Conservation (phyloP, 345 rosid species). For the Brassica carinata region DNA sequence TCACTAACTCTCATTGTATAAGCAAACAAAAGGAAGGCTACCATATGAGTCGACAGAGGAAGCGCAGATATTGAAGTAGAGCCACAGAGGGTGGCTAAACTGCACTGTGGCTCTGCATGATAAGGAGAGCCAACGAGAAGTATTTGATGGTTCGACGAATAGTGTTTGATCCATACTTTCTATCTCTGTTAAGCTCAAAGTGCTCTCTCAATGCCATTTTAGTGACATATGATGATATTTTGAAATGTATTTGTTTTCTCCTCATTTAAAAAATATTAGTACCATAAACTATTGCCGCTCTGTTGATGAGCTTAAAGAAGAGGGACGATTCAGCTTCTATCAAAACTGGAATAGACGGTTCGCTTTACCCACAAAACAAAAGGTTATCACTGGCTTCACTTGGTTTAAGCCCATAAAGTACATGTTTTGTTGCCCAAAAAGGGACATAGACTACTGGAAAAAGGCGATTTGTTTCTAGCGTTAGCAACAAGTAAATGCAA, state of each 20-base stretch:
- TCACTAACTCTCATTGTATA: not conserved
- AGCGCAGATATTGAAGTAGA: constrained; percentile 56
- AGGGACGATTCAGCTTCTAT: no score
- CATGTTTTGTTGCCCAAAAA: not conserved
- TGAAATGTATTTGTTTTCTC: not conserved
- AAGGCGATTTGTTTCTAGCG: no score
- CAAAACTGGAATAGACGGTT: no score
- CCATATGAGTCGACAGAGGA: constrained; percentile 58
- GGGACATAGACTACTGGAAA: no score
- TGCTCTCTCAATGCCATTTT: no score
- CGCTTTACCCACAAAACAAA: no score
- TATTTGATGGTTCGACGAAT: constrained; percentile 50
- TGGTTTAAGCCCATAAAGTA: not conserved
- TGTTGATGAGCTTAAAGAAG: not conserved
- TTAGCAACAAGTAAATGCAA: no score
- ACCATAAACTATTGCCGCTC: not conserved
- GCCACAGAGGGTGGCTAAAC: constrained; percentile 47
- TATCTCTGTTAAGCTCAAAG: not conserved
- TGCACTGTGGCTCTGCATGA: constrained; percentile 18
- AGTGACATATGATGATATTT: not conserved
- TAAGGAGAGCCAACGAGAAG: constrained; percentile 62
- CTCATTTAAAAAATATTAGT: not conserved
- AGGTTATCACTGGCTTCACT: not conserved
- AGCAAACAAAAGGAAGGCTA: constrained; percentile 12
- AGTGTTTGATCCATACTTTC: constrained; percentile 45